These are phyloP conservation scores for Stagonosporopsis vannaccii DNA, from an alignment of 2,329 filamentous ascomycete species.

Conservation along the genomic window DNA sequence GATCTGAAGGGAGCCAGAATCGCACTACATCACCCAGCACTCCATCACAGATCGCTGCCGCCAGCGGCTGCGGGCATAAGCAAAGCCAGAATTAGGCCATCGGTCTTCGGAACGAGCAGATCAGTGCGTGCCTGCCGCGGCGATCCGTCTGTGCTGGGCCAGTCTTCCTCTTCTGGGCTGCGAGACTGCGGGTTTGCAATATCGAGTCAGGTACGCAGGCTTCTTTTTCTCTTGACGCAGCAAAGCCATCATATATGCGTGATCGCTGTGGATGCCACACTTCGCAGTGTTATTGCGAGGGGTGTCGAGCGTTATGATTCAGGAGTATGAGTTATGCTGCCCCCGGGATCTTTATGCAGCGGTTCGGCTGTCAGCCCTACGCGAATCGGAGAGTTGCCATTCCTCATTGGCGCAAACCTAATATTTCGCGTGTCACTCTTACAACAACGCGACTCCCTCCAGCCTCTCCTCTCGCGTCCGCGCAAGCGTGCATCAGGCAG, in stretches of 20 bases:
- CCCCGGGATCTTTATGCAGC: constrained; percentile 12
- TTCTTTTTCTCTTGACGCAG: constrained; percentile 13
- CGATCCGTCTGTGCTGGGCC: constrained; percentile 22
- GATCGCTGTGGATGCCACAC: constrained; percentile 6
- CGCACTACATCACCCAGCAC: constrained; percentile 6
- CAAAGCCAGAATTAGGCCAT: constrained; percentile 23
- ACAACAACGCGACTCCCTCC: constrained; percentile 9
- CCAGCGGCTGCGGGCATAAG: constrained; percentile 8
- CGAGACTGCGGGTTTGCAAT: constrained; percentile 6
- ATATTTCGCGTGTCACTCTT: constrained; percentile 16
- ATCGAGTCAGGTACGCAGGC: constrained; percentile 5
- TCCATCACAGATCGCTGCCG: not conserved
- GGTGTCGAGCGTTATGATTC: constrained; percentile 13
- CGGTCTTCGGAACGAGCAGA: constrained; percentile 25
- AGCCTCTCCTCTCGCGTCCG: constrained; percentile 8
- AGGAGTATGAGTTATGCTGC: constrained; percentile 19
- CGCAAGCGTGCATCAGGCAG: constrained; percentile 13
- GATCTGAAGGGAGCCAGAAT: constrained; percentile 1
- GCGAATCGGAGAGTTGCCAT: constrained; percentile 6
- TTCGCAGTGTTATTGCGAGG: constrained; percentile 13
- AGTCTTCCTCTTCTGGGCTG: constrained; percentile 10
- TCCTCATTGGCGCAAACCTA: constrained; percentile 15
- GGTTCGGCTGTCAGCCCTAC: constrained; percentile 18
- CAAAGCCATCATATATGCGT: constrained; percentile 10
- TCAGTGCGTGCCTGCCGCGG: constrained; percentile 21